Evolutionary conservation across 805 yeast species (phyloP).

Genomic region (Candida arabinofermentans): DNA sequence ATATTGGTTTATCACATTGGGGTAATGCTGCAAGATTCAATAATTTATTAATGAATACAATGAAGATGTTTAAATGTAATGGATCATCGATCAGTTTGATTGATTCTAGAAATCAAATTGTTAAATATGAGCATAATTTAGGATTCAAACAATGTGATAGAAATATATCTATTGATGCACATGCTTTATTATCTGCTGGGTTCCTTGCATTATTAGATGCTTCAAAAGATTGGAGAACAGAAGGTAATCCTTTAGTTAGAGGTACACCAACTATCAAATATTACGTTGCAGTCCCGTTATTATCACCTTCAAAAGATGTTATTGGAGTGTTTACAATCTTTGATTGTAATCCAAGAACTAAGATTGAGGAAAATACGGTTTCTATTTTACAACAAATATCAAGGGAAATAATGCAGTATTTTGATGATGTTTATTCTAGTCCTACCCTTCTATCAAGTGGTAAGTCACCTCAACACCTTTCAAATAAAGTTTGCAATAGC

Average conservation of each 20-base stretch:
- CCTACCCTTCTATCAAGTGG: not conserved
- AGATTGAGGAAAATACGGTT: slow-evolving; percentile 34
- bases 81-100: slow-evolving; percentile 62
- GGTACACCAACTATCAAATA: slow-evolving; percentile 57
- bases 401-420: slow-evolving; percentile 37
- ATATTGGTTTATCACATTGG: slow-evolving; percentile 47
- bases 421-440: slow-evolving; percentile 32
- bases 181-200: slow-evolving; percentile 56
- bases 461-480: not conserved
- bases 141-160: slow-evolving; percentile 50
- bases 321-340: slow-evolving; percentile 60
- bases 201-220: slow-evolving; percentile 57
- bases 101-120: slow-evolving; percentile 41
- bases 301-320: slow-evolving; percentile 34
- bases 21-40: slow-evolving; percentile 36
- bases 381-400: slow-evolving; percentile 36
- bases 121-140: slow-evolving; percentile 47
- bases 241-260: slow-evolving; percentile 57
- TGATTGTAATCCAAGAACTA: slow-evolving; percentile 41
- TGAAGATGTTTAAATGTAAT: slow-evolving; percentile 38
- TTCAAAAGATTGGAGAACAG: slow-evolving; percentile 65
- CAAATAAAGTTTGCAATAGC: not conserved
- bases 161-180: slow-evolving; percentile 60
- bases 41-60: slow-evolving; percentile 34
- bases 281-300: slow-evolving; percentile 63